Evolutionary conservation across 805 yeast species (phyloP), one percentile per base, ranked within the genome.

Genomic region (Suhomyces canberraensis): DNA sequence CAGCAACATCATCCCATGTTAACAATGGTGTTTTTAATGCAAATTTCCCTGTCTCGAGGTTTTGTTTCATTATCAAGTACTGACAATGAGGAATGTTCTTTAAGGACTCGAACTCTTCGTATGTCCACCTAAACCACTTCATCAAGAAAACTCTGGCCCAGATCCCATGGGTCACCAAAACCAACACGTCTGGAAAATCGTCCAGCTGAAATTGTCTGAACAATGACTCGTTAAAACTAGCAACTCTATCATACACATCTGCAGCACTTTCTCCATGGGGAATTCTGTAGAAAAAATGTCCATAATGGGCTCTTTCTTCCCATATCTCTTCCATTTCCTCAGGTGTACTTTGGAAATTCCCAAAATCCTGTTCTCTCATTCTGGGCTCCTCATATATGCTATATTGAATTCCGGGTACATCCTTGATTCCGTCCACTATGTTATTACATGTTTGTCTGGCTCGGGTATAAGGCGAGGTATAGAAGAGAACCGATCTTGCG

Each of bases 251-350:
- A 60, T 79, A 90, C 8, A 90, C 96, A 59, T 90, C 97, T 0
- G 97, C 97, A 0, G 96, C 97, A 50, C 93, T 82, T 59, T 90
- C 97, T 8, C 97, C 97, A 51, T 84, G 80, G 4, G 96, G 96
- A 20, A 90, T 90, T 37, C 97, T 63, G 57, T 84, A 90, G 59
- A 90, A 90, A 52, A 67, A 69, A 46, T 67, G 73, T 0, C 97
- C 97, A 61, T 90, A 90, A 43, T 79, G 77, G 0, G 95, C 90
- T 31, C 97, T 64, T 50, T 86, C 95, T 37, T 74, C 73, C 88
- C 95, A 83, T 22, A 88, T 82, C 47, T 71, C 68, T 47, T 81
- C 82, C 95, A 89, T 89, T 46, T 78, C 84, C 37, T 77, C 79
- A 1, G 78, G 73, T 0, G 81, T 74, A 37, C 84, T 78, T 63